Percentiles rank a stretch among this genome's conserved stretches.
phyloP scores from a whole-genome alignment of 176 grass and related monocot species.

The Lolium rigidum region DNA sequence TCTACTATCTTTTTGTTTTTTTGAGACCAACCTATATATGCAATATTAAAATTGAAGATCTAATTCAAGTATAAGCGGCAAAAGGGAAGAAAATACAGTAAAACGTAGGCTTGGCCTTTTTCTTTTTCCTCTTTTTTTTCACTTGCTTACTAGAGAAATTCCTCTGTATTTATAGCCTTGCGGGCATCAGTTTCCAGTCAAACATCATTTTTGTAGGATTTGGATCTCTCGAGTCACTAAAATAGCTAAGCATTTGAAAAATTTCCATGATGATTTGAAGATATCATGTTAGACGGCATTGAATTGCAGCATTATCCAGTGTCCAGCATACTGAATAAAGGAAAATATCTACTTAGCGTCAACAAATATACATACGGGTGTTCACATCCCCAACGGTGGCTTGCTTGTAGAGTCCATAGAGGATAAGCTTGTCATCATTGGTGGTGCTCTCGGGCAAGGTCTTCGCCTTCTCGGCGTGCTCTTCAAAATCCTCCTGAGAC shows the following conservation, averaged over 20 bases:
- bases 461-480: constrained; percentile 70
- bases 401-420: constrained; percentile 90
- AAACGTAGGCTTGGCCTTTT: neutral
- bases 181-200: neutral
- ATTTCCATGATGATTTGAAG: neutral
- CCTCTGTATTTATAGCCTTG: neutral
- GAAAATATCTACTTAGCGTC: neutral
- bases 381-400: constrained; percentile 70
- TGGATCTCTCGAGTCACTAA: neutral
- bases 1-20: neutral
- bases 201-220: neutral
- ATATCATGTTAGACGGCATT: neutral
- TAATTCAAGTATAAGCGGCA: neutral
- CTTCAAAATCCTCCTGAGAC: constrained; percentile 71
- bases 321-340: neutral
- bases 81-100: neutral
- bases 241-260: neutral
- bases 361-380: constrained; percentile 56
- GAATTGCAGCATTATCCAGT: constrained; percentile 1
- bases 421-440: constrained; percentile 69
- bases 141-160: neutral
- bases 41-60: neutral
- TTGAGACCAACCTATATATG: neutral
- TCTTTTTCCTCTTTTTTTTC: neutral
- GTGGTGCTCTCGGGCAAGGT: constrained; percentile 61